phyloP scores from a whole-genome alignment of 306 rosid species.

The Parietaria judaica region DNA sequence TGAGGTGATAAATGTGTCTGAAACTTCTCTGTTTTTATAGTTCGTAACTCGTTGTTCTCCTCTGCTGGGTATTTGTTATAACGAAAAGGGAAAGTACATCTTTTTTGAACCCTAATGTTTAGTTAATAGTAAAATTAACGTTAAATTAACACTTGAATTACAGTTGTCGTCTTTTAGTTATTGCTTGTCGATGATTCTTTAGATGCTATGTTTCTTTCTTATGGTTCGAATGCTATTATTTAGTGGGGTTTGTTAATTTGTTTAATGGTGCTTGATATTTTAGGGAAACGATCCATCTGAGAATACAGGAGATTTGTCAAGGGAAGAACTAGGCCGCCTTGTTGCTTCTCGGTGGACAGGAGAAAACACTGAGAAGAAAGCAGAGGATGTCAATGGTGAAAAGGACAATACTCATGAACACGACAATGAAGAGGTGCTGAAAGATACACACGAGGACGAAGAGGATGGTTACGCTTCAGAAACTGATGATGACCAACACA shows the following conservation, averaged over 20 bases:
- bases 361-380: slow-evolving; percentile 45
- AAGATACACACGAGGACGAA: slow-evolving; percentile 41
- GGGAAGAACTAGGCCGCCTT: slow-evolving; percentile 93
- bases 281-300: slow-evolving; percentile 52
- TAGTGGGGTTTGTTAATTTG: slow-evolving; percentile 12
- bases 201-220: too few relatives aligned
- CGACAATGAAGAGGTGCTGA: slow-evolving; percentile 33
- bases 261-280: slow-evolving; percentile 18
- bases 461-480: slow-evolving; percentile 75
- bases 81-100: too few relatives aligned
- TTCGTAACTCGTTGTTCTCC: too few relatives aligned
- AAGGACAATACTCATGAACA: slow-evolving; percentile 35
- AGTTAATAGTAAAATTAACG: too few relatives aligned
- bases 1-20: too few relatives aligned
- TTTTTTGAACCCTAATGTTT: too few relatives aligned
- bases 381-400: slow-evolving; percentile 33
- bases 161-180: background rate
- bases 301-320: slow-evolving; percentile 65
- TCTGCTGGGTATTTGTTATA: background rate
- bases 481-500: slow-evolving; percentile 58
- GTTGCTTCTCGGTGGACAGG: slow-evolving; percentile 99
- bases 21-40: background rate
- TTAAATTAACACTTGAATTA: background rate
- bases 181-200: too few relatives aligned
- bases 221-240: background rate